phyloP scores from a whole-genome alignment of 495 filamentous ascomycete species.

The Aspergillus baeticus region DNA sequence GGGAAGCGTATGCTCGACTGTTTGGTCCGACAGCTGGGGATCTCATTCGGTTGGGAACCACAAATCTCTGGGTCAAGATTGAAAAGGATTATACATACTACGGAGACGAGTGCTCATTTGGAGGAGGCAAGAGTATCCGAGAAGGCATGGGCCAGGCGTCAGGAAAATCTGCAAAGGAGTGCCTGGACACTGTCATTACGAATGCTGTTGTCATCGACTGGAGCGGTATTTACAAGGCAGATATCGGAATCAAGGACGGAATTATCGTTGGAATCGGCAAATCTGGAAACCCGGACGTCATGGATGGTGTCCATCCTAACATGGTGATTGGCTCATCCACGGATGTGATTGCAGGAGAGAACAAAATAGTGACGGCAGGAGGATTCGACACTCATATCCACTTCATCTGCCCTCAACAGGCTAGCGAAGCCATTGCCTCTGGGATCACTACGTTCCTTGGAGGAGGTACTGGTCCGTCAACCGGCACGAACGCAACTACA shows the following conservation, averaged over 20 bases:
- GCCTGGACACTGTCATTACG: conserved; percentile 83
- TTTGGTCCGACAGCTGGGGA: conserved; percentile 94
- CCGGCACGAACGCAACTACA: conserved; percentile 93
- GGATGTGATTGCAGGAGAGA: conserved; percentile 93
- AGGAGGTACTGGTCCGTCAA: conserved; percentile 91
- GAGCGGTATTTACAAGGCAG: conserved; percentile 93
- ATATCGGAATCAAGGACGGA: conserved; percentile 91
- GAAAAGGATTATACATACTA: conserved; percentile 84
- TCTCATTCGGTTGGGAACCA: conserved; percentile 74
- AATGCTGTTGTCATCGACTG: conserved; percentile 93
- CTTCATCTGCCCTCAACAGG: conserved; percentile 96
- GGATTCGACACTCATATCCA: conserved; percentile 94
- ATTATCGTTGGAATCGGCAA: conserved; percentile 91
- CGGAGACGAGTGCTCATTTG: conserved; percentile 95
- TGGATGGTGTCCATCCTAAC: conserved; percentile 78
- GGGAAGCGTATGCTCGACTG: conserved; percentile 78
- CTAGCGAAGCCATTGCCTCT: conserved; percentile 77
- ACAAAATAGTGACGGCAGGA: conserved; percentile 90
- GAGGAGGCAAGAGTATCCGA: conserved; percentile 89
- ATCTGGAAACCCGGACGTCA: conserved; percentile 94
- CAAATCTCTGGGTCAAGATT: conserved; percentile 88
- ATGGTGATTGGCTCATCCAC: conserved; percentile 89
- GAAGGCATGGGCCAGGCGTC: conserved; percentile 97
- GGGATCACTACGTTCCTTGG: conserved; percentile 92
- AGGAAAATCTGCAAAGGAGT: conserved; percentile 66